phyloP scores from a whole-genome alignment of 352 stramenopile species.

The Globisporangium spinosum region DNA sequence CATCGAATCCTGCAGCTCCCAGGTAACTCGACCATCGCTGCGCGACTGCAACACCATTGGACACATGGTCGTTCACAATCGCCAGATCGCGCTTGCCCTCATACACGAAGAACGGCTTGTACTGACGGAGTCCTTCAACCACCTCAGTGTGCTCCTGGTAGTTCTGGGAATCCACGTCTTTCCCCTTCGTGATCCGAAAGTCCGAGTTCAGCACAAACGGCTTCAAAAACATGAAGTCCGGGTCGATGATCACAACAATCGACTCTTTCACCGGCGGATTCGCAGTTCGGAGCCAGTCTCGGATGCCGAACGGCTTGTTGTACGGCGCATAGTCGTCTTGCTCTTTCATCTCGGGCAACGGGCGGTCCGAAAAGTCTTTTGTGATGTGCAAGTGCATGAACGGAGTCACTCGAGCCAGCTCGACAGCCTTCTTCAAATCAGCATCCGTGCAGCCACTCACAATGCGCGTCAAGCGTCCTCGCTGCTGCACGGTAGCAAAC shows the following conservation, averaged over 20 bases:
- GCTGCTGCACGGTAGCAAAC: conserved; percentile 56
- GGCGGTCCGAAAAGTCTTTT: conserved; percentile 41
- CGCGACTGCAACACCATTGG: conserved; percentile 41
- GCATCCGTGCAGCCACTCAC: conserved; percentile 57
- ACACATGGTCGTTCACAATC: conserved; percentile 41
- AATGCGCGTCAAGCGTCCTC: conserved; percentile 61
- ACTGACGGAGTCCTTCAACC: conserved; percentile 68
- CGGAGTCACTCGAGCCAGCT: conserved; percentile 28
- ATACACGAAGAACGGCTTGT: conserved; percentile 84
- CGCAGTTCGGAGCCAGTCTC: conserved; percentile 59
- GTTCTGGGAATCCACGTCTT: conserved; percentile 55
- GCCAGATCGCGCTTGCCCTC: conserved; percentile 33
- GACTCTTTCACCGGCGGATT: conserved; percentile 61
- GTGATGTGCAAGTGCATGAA: conserved; percentile 57
- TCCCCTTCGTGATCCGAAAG: conserved; percentile 48
- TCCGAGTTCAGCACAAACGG: conserved; percentile 57
- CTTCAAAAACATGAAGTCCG: conserved; percentile 73
- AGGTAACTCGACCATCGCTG: conserved; percentile 50
- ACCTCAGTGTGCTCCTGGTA: conserved; percentile 57
- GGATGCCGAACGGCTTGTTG: conserved; percentile 72
- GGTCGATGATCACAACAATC: conserved; percentile 59
- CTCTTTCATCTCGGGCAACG: conserved; percentile 14
- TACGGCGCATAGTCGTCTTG: conserved; percentile 48
- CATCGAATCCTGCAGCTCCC: conserved; percentile 32
- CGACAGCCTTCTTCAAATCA: conserved; percentile 36